Base-by-base conservation (phyloP, 2,329 filamentous ascomycete genomes). In the Diaporthe longicolla region DNA sequence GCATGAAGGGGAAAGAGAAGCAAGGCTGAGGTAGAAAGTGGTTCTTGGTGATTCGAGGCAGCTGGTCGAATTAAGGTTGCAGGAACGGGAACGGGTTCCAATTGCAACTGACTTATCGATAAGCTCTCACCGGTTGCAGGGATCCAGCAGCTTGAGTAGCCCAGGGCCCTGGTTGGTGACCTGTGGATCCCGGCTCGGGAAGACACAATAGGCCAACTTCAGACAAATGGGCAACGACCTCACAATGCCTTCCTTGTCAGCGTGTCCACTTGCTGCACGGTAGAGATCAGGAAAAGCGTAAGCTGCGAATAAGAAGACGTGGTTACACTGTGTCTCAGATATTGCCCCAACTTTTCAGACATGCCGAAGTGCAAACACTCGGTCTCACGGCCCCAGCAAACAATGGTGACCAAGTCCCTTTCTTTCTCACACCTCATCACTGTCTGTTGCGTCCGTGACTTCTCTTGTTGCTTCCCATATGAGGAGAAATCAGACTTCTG, bases 61-160 rank as follows among this genome's bases (percentile, higher is more conserved):
- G 45, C 50, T 35, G 63, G 63, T 52, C 45, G 63, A 66, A 66
- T 26, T 52, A 66, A 66, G 63, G 63, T 66, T 66, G 63, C 11
- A 52, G 63, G 32, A n/a, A 52, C 63, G 45, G 63, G 37, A 40
- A 17, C 15, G 15, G 40, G 40, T 66, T 66, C 45, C 45, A 29
- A 66, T 37, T 43, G 45, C 17, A 52, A 24, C 63, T 43, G 24
- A 37, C 35, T 52, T 66, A 66, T 66, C 63, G 63, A 66, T 66
- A 66, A 66, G 63, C 6, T 43, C 13, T 19, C 40, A 43, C 40
- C 45, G 19, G 45, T n/a, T 26, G 21, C 50, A n/a, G 17, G 29
- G 29, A n/a, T 37, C 17, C 61, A 52, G 61, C 43, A 32, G 40
- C 48, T 26, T 52, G 48, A 26, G 48, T 4, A 50, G 45, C 37